Evolutionary conservation across 805 yeast species (phyloP), one percentile per base, ranked within the genome.

Genomic region (Lipomyces yamanashiensis): DNA sequence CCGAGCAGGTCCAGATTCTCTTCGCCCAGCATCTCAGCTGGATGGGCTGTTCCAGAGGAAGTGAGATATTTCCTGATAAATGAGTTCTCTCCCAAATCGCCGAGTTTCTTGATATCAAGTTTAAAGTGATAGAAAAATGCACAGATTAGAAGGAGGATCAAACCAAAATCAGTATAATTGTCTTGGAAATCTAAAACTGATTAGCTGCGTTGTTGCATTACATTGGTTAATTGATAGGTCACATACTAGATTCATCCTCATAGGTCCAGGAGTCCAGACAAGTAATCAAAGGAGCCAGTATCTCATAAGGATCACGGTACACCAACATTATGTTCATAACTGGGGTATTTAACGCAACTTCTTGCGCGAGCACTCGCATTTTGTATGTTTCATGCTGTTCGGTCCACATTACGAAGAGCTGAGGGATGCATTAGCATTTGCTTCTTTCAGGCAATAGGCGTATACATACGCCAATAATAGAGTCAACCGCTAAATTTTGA

Each of bases 151-250:
- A 87, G 72, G 33, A 88, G 70, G 0, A 86, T 77, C 52, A 84
- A 79, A 0, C 96, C 92, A 73, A 87, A 86, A 45, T 89, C 86
- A 1, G 90, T 79, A 71, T 86, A 89, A 13, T 80, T 74, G 43
- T 88, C 95, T 73, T 87, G 91, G 66, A 82, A 84, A 67, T 84
- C 67, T 61, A 34, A 61, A 80, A 17, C 7, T 15, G 12, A 39
- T 49, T 19, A 50, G 48, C 54, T 12, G 7, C 7, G 28, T 5
- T 28, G 28, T 5, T 28, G 28, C n/a, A 19, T 12, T 15, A 23
- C 10, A 3, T 17, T 17, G 7, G 10, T 19, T 7, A 33, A 7
- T 3, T 7, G 34, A 4, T 13, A 13, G n/a, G 12, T 15, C 50
- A 45, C 67, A 9, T 57, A 64, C 67, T 79, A 58, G 84, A 88